Percentiles rank a stretch among this genome's conserved stretches.
Conservation (phyloP, 73 alveolate species). For the Symbiodinium pilosum region DNA sequence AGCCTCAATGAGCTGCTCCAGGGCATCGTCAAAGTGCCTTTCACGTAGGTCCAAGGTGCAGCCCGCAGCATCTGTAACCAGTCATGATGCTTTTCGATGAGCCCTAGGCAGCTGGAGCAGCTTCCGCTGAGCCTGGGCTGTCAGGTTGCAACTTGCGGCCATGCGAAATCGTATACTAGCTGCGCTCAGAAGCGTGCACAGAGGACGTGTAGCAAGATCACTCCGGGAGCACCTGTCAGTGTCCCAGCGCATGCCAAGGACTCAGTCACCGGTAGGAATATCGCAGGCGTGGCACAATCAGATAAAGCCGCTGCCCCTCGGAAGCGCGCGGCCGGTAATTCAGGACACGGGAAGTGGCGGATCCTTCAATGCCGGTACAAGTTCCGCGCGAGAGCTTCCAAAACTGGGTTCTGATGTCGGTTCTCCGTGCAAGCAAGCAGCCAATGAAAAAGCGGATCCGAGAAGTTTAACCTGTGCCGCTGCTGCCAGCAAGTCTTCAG, state of each 20-base stretch:
- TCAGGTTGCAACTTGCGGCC: neutral
- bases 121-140: constrained; percentile 66
- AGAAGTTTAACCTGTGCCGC: constrained; percentile 24
- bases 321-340: constrained; percentile 23
- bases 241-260: too few species aligned
- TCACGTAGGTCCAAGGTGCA: too few species aligned
- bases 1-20: constrained; percentile 67
- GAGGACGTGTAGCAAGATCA: constrained; percentile 52
- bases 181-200: constrained; percentile 7
- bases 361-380: too few species aligned
- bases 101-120: constrained; percentile 33
- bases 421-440: neutral
- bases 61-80: neutral
- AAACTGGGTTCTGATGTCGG: neutral
- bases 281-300: constrained; percentile 41
- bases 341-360: constrained; percentile 55
- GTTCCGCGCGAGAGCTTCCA: too few species aligned
- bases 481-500: too few species aligned
- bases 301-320: constrained; percentile 52
- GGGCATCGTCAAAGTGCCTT: constrained; percentile 70
- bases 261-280: too few species aligned
- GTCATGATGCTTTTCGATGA: neutral
- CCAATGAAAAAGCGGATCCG: constrained; percentile 52
- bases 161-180: neutral
- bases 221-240: constrained; percentile 69